Conservation (phyloP, 108 stramenopile genomes). For the Cyclostephanos tholiformis region DNA sequence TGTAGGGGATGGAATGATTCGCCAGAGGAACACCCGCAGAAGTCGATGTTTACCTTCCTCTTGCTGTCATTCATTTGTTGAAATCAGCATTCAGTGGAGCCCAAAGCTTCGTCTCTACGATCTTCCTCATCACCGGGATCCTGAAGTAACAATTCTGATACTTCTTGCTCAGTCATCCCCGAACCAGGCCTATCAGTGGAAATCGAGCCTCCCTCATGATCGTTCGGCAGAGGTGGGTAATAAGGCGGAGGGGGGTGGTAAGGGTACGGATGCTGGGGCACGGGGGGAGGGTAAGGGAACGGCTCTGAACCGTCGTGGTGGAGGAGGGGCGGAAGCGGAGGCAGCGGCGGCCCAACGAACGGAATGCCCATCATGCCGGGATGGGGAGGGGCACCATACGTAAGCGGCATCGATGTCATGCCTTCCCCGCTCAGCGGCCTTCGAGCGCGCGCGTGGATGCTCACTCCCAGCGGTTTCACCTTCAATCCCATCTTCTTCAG, state of each 20-base stretch:
- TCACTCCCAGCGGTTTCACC: constrained; percentile 53
- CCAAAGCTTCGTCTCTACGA: neutral
- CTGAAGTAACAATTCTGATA: constrained; percentile 1
- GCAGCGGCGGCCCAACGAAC: neutral
- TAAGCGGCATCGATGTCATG: neutral
- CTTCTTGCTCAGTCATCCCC: neutral
- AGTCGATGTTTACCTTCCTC: too few species aligned
- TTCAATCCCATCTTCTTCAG: constrained; percentile 67
- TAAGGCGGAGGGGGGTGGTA: neutral
- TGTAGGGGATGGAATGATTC: too few species aligned
- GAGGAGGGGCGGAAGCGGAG: neutral
- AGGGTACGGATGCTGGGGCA: neutral
- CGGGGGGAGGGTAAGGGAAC: neutral
- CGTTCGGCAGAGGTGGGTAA: neutral
- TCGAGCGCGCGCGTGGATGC: constrained; percentile 10
- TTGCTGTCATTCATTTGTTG: neutral
- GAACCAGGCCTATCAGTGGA: neutral
- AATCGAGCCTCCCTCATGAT: neutral
- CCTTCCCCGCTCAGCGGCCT: constrained; percentile 9
- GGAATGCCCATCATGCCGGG: neutral
- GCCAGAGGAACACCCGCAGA: too few species aligned
- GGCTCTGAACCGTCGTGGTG: neutral
- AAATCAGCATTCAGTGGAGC: neutral
- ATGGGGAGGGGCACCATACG: neutral
- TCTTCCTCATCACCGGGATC: constrained; percentile 4